These are phyloP conservation scores for Penicillium sp. DNA, from an alignment of 2,329 filamentous ascomycete genomes.

Conservation along the genomic window DNA sequence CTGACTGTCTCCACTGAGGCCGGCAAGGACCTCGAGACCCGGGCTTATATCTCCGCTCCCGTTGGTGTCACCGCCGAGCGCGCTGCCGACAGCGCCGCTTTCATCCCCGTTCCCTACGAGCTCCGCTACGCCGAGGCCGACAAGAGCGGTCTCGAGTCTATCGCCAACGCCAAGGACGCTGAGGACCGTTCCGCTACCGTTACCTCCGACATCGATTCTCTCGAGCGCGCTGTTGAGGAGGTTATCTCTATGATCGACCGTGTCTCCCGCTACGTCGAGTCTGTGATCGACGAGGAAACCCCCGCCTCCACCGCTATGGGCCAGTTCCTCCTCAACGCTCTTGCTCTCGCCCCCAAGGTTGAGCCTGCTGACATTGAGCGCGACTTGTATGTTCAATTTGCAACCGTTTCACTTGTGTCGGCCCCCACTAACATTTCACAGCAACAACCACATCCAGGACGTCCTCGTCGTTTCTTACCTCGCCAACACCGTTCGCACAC, in stretches of 20 bases:
- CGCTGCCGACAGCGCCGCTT: conserved; percentile 92
- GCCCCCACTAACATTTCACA: conserved; percentile 41
- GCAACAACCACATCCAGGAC: conserved; percentile 99
- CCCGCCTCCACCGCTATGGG: conserved; percentile 88
- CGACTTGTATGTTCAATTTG: conserved; percentile 68
- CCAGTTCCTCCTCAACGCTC: conserved; percentile 91
- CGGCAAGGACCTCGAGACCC: conserved; percentile 83
- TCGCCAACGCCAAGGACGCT: conserved; percentile 76
- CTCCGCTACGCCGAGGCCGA: conserved; percentile 83
- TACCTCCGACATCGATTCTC: conserved; percentile 83
- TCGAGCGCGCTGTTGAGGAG: conserved; percentile 83
- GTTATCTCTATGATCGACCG: conserved; percentile 88
- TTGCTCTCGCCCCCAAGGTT: conserved; percentile 93
- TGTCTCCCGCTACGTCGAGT: conserved; percentile 87
- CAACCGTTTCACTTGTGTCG: background rate
- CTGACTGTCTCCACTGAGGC: conserved; percentile 90
- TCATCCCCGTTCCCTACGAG: conserved; percentile 95
- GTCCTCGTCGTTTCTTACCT: conserved; percentile 97
- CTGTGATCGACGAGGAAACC: conserved; percentile 84
- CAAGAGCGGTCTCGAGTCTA: conserved; percentile 76
- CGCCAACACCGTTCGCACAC: conserved; percentile 96
- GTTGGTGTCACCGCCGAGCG: conserved; percentile 94
- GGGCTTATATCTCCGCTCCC: conserved; percentile 92
- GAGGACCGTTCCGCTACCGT: conserved; percentile 74
- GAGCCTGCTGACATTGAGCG: conserved; percentile 86